Base-by-base conservation (phyloP, 1,284 basidiomycete genomes). In the Cystobasidium slooffiae region DNA sequence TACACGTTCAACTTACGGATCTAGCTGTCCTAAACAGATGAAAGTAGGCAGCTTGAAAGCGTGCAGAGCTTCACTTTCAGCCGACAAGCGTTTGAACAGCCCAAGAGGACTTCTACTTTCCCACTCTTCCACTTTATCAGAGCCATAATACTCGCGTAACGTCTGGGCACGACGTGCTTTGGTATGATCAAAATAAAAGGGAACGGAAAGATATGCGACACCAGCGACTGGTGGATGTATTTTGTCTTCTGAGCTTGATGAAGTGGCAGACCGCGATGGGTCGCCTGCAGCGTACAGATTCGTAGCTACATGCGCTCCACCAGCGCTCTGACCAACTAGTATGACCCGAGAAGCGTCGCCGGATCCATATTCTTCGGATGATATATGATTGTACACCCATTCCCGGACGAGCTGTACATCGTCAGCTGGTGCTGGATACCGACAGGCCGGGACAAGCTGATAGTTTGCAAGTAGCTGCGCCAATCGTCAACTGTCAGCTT, bases 171-270 rank as follows among this genome's bases (percentile, higher is more conserved):
- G 39, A n/a, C 75, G 47, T 1, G 76, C 62, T 61, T 76, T 77
- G 6, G 61, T 59, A 31, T 55, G 37, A 51, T 77, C 75, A 47
- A 76, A 77, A 52, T 64, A 76, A 69, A 75, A 77, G 8, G 76
- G 76, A 9, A 67, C 75, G 18, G 76, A 77, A 20, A 77, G 66
- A 53, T 77, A 77, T 2, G 59, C 75, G 8, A 77, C 75, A 3
- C 76, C 76, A n/a, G 65, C 66, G 3, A 72, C 51, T 6, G 72
- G 75, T 16, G 75, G 76, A 24, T 43, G 61, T 14, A 67, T 44
- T 6, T 51, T 53, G 31, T 74, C 31, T 31, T 31, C 59, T 1
- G 53, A 43, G 6, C 37, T 31, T 12, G 46, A 31, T 16, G 62
- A 52, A 14, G 14, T 22, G 1, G 24, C 6, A n/a, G 46, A 7